Base-by-base conservation (phyloP, 306 rosid species). In the Castanea sativa region DNA sequence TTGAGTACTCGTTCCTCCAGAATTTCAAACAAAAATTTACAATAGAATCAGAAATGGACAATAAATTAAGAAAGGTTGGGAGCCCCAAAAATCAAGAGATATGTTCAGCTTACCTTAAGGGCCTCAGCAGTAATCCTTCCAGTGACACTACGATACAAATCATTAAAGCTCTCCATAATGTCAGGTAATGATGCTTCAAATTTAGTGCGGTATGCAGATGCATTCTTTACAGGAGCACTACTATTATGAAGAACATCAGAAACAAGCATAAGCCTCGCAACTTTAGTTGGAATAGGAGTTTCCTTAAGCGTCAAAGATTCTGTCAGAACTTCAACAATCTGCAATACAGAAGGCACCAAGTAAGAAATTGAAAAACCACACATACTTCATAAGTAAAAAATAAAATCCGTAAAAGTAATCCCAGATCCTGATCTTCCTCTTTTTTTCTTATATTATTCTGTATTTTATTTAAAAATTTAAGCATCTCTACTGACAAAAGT, bases 121-220 rank as follows among this genome's bases (percentile, higher is more conserved):
- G 99, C 99, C 89, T 96, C 99, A 1, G 99, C 99, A 56, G 99
- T 96, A 71, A 96, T 96, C 74, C 99, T 94, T 74, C 99, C 99
- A 55, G 97, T 91, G 76, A 96, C 53, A 74, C 97, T 89, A 59
- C 98, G 90, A 77, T 91, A 93, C 84, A 96, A 82, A 85, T 96
- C 99, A 87, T 96, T 96, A 81, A 96, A 96, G 87, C 99, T 93
- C 89, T 93, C 99, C 94, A 96, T 90, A 77, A 96, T 89, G 84
- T 96, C 98, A 5, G 99, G 98, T 78, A 96, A 73, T 16, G 99
- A 73, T 71, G 92, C 98, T 86, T 96, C 99, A 88, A 96, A 96
- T 85, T 90, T 96, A 58, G 99, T 96, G 75, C 99, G 98, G 87
- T 96, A 96, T 30, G 99, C 98, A 80, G 99, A 96, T 32, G 99